These are phyloP conservation scores for Tulasnella sp. DNA, from an alignment of 768 basidiomycete species.

Conservation along the genomic window DNA sequence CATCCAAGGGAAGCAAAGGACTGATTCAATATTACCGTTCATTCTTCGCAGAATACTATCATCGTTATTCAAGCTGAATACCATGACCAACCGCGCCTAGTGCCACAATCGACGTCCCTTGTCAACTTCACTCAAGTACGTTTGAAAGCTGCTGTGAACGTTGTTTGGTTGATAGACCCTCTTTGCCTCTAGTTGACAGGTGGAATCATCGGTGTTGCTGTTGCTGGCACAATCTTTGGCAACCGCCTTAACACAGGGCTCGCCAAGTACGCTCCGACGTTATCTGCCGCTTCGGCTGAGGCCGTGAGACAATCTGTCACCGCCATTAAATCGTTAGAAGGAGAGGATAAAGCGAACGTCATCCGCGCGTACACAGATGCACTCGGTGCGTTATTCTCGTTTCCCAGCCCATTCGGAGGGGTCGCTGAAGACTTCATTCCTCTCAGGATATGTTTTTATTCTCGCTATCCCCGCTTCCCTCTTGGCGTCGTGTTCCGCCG, in stretches of 20 bases:
- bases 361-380: constrained; percentile 20
- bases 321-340: constrained; percentile 26
- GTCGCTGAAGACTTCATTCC: no score
- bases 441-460: not conserved
- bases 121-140: constrained; percentile 28
- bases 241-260: constrained; percentile 27
- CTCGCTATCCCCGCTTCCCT: not conserved
- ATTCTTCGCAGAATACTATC: constrained; percentile 32
- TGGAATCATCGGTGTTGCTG: not conserved
- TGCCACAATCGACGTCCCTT: constrained; percentile 29
- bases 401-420: no score
- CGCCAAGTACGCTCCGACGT: constrained; percentile 22
- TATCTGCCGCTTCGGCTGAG: constrained; percentile 18
- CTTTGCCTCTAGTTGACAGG: no score
- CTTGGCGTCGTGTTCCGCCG: not conserved
- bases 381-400: constrained; percentile 2
- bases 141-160: no score
- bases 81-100: constrained; percentile 24
- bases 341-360: constrained; percentile 10
- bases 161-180: no score
- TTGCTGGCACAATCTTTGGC: constrained; percentile 17
- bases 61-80: constrained; percentile 32
- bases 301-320: constrained; percentile 24
- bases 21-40: not conserved
- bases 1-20: not conserved